Evolutionary conservation across 129 eudicot genomes (phyloP).

Genomic region (Artemisia tridentata): DNA sequence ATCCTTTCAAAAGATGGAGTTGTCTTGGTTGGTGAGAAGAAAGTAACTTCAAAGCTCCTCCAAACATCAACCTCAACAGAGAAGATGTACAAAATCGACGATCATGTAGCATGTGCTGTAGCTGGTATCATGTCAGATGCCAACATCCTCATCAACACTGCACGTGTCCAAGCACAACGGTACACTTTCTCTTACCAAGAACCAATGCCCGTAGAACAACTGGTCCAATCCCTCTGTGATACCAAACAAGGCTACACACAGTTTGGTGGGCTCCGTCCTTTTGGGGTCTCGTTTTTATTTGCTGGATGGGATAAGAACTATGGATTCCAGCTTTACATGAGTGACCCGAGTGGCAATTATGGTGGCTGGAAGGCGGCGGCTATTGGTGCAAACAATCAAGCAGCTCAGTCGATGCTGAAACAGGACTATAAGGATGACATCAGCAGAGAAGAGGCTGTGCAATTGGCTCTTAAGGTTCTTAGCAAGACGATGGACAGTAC

Average conservation of each 20-base stretch:
- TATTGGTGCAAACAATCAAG: conserved; percentile 79
- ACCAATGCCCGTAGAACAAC: conserved; percentile 90
- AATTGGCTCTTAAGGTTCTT: conserved; percentile 75
- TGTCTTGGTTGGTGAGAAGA: conserved; percentile 78
- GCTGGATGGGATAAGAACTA: conserved; percentile 94
- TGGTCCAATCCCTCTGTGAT: conserved; percentile 88
- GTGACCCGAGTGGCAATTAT: conserved; percentile 91
- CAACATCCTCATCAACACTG: conserved; percentile 88
- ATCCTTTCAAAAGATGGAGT: conserved; percentile 78
- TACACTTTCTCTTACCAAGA: conserved; percentile 78
- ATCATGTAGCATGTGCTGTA: conserved; percentile 87
- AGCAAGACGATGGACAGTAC: conserved; percentile 92
- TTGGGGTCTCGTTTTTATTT: conserved; percentile 82
- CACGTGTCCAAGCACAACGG: conserved; percentile 82
- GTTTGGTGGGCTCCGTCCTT: conserved; percentile 92
- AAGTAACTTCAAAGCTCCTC: conserved; percentile 88
- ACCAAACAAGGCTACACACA: conserved; percentile 97
- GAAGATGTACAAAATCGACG: conserved; percentile 91
- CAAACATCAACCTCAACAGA: conserved; percentile 82
- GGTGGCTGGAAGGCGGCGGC: conserved; percentile 95
- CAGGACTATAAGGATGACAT: conserved; percentile 85
- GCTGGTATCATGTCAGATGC: conserved; percentile 96
- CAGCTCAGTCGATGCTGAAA: conserved; percentile 83
- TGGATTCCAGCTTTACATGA: conserved; percentile 89
- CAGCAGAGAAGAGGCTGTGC: conserved; percentile 71